Evolutionary conservation across 148 eudicot species (phyloP).

Genomic region (Amaranthus palmeri): DNA sequence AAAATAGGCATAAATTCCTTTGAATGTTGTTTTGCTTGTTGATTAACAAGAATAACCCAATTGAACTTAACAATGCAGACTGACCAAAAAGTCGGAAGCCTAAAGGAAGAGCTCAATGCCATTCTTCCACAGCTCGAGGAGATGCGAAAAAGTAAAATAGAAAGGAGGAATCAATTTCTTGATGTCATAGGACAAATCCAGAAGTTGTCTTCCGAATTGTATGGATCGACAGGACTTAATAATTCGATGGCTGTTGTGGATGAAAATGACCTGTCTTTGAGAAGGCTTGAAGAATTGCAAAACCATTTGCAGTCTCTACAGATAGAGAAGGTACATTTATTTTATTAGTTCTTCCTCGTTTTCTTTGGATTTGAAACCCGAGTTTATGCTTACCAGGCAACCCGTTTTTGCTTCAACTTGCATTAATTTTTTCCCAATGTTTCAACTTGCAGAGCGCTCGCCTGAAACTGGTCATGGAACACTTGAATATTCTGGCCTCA

Average conservation of each 20-base stretch:
- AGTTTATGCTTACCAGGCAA: too few relatives aligned
- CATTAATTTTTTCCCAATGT: neutral
- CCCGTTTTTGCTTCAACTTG: neutral
- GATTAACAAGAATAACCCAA: neutral
- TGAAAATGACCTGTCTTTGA: slow-evolving; percentile 62
- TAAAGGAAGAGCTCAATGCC: slow-evolving; percentile 60
- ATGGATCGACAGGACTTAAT: slow-evolving; percentile 27
- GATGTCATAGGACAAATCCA: slow-evolving; percentile 58
- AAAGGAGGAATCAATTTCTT: slow-evolving; percentile 52
- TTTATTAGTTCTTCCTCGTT: too few relatives aligned
- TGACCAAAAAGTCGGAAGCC: slow-evolving; percentile 43
- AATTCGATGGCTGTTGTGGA: slow-evolving; percentile 25
- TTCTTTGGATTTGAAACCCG: too few relatives aligned
- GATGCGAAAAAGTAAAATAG: slow-evolving; percentile 55
- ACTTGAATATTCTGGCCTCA: slow-evolving; percentile 44
- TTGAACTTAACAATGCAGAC: slow-evolving; percentile 18
- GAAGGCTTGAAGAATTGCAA: slow-evolving; percentile 50
- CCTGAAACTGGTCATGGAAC: slow-evolving; percentile 54
- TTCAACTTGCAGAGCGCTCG: slow-evolving; percentile 49
- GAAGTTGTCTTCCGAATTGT: slow-evolving; percentile 52
- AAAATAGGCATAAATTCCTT: too few relatives aligned
- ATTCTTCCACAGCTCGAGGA: slow-evolving; percentile 51
- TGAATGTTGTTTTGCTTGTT: neutral
- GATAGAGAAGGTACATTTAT: slow-evolving; percentile 56
- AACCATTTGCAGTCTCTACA: slow-evolving; percentile 46